Evolutionary conservation across 2,329 filamentous ascomycete species (phyloP).

Genomic region (Biscogniauxia sp.): DNA sequence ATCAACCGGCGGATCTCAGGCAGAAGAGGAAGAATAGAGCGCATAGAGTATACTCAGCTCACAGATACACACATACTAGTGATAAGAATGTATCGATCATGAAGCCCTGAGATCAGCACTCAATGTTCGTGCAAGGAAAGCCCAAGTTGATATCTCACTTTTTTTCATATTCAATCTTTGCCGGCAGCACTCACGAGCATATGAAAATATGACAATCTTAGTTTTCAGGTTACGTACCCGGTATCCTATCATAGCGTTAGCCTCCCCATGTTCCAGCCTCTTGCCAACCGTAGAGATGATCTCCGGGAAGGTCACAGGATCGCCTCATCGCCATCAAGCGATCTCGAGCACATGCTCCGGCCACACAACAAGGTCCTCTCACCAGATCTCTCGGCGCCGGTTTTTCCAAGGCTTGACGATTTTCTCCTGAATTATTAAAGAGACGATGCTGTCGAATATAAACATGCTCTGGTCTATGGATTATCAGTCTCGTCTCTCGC

Average conservation of each 20-base stretch:
- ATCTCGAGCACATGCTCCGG: constrained; percentile 21
- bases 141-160: neutral
- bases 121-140: neutral
- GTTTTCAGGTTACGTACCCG: constrained; percentile 17
- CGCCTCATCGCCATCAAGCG: constrained; percentile 15
- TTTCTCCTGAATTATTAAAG: neutral
- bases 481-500: neutral
- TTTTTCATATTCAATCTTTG: neutral
- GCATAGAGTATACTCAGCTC: neutral
- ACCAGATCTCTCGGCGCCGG: constrained; percentile 3
- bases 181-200: neutral
- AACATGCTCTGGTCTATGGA: neutral
- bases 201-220: neutral
- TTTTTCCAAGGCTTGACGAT: neutral
- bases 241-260: neutral
- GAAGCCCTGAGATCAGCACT: neutral
- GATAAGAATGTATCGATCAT: neutral
- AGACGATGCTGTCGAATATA: neutral
- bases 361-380: constrained; percentile 1
- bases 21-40: neutral
- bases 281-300: constrained; percentile 1
- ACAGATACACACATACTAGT: neutral
- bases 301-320: constrained; percentile 16
- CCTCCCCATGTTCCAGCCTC: constrained; percentile 5
- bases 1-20: neutral